Percentiles rank a stretch among this genome's conserved stretches.
phyloP scores from a whole-genome alignment of 495 filamentous ascomycete genomes.

The Lasiosphaeria miniovina region DNA sequence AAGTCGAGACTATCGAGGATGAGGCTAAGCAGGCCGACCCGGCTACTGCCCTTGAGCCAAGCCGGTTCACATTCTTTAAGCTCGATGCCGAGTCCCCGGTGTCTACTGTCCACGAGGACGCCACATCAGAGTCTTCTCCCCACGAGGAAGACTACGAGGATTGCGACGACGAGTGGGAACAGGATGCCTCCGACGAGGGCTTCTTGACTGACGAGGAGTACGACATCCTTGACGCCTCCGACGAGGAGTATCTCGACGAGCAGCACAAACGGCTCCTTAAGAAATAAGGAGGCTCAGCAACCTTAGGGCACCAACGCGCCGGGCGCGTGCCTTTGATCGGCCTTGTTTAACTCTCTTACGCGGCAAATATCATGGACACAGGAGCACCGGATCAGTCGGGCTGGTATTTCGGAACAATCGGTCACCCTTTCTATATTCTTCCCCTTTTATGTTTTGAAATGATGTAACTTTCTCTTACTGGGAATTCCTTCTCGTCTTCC shows the following conservation, averaged over 20 bases:
- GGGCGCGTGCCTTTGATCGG: background rate
- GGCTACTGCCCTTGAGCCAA: constrained; percentile 32
- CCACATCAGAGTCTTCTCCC: constrained; percentile 24
- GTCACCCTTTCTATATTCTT: background rate
- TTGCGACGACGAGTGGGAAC: constrained; percentile 57
- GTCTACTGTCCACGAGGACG: constrained; percentile 68
- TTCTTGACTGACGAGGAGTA: constrained; percentile 98
- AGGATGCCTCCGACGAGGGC: constrained; percentile 57
- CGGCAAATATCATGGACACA: constrained; percentile 1
- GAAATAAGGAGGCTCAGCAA: constrained; percentile 27
- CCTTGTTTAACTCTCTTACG: background rate
- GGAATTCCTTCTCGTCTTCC: background rate
- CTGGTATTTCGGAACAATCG: constrained; percentile 4
- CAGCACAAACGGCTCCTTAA: constrained; percentile 26
- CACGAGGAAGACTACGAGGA: constrained; percentile 64
- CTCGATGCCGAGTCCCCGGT: constrained; percentile 91
- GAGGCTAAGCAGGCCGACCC: constrained; percentile 19
- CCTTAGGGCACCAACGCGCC: background rate
- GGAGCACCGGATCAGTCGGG: constrained; percentile 9
- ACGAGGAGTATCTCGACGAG: constrained; percentile 71
- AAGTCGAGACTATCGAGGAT: constrained; percentile 16
- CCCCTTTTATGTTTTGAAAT: constrained; percentile 5
- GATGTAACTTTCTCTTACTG: constrained; percentile 1
- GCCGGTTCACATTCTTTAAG: constrained; percentile 94
- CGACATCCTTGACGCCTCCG: constrained; percentile 91